These are phyloP conservation scores for Rhamnella rubrinervis DNA, from an alignment of 331 rosid species.

Conservation along the genomic window DNA sequence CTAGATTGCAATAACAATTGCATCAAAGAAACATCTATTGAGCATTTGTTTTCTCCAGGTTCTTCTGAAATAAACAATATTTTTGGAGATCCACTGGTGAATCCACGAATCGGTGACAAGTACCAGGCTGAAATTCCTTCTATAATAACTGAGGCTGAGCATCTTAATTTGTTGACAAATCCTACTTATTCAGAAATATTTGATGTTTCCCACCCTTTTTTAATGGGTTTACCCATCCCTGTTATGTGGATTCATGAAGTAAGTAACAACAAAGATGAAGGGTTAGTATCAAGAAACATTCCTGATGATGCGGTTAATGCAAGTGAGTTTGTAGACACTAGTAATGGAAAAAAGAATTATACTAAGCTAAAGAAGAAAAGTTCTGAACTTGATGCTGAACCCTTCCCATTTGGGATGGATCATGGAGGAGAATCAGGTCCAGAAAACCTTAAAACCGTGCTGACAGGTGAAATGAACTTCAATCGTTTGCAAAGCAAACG, in stretches of 20 bases:
- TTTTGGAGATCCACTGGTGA: conserved; percentile 44
- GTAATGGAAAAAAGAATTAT: conserved; percentile 27
- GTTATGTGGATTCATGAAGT: conserved; percentile 41
- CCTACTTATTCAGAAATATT: conserved; percentile 38
- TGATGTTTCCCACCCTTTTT: conserved; percentile 35
- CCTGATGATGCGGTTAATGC: conserved; percentile 25
- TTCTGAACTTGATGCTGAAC: conserved; percentile 17
- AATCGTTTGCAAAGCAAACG: conserved; percentile 22
- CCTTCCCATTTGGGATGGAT: conserved; percentile 18
- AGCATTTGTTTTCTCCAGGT: conserved; percentile 34
- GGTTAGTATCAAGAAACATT: conserved; percentile 27
- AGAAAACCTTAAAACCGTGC: conserved; percentile 20
- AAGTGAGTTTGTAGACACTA: conserved; percentile 24
- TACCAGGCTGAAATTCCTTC: conserved; percentile 69
- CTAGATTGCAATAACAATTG: conserved; percentile 31
- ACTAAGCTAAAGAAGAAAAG: conserved; percentile 24
- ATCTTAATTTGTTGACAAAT: conserved; percentile 31
- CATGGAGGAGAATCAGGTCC: conserved; percentile 16
- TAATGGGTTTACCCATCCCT: conserved; percentile 56
- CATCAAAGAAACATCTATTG: conserved; percentile 30
- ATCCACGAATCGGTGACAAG: conserved; percentile 59
- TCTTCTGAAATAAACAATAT: conserved; percentile 43
- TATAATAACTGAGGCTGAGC: conserved; percentile 41
- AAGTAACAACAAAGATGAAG: conserved; percentile 23
- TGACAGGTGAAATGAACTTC: conserved; percentile 18